Evolutionary conservation across 129 eudicot genomes (phyloP), one percentile per base, ranked within the genome.

Genomic region (Pulicaria dysenterica): DNA sequence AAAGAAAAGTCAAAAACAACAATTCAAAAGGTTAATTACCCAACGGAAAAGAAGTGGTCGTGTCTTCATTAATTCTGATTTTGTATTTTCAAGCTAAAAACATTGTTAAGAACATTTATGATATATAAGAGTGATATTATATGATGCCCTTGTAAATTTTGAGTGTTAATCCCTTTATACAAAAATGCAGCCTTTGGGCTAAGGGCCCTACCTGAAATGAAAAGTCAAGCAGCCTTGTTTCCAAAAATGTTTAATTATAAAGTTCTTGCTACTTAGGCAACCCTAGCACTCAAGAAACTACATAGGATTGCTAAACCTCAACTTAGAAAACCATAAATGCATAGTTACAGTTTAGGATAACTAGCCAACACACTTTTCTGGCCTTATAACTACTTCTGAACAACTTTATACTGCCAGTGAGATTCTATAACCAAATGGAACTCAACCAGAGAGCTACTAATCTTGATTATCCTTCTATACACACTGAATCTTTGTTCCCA

Each of bases 391-490:
- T 50, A 67, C 10, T 40, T 34, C 48, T 50, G 61, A 39, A 49
- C 16, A 36, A 9, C 73, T 36, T 38, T 19, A 14, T 68, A 50
- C 60, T 49, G 47, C 59, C n/a, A 68, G 31, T 13, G 73, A 68
- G 60, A 38, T 50, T 37, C 36, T 69, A 50, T 39, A 8, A 62
- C 37, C 40, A 47, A 62, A 40, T 39, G 11, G 13, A 61, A 11
- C 67, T 61, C 7, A 60, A 37, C 37, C n/a, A 1, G 12, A n/a
- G 24, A 60, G 47, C 12, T 60, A 8, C 46, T 12, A 13, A 4
- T 13, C 10, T 38, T 37, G 6, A 37, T 49, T n/a, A 13, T 50
- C 44, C 31, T 65, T 41, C 31, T 38, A 24, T 3, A 65, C 55
- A 64, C 54, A 53, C 58, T 53, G 10, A 53, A 55, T 14, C 16